phyloP scores from a whole-genome alignment of 75 land plant genomes.

The Pinus taeda region DNA sequence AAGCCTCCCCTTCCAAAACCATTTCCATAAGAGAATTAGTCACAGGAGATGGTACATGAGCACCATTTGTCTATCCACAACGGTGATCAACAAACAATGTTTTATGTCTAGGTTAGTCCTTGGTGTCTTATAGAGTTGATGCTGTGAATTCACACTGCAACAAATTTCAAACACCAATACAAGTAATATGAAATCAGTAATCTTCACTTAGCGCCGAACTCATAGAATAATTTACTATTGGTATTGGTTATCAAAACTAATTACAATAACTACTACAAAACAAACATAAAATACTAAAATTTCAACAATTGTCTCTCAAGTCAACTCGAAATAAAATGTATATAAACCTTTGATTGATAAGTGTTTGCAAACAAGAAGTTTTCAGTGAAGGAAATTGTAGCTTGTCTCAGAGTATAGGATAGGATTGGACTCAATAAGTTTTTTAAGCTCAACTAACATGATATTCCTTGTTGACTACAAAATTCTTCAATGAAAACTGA shows the following conservation, averaged over 20 bases:
- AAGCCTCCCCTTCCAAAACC: slow-evolving; percentile 56
- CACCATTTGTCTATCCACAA: slow-evolving; percentile 85
- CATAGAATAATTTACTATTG: no score
- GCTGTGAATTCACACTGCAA: slow-evolving; percentile 89
- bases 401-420: slow-evolving; percentile 65
- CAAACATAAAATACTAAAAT: background rate
- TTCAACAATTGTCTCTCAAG: background rate
- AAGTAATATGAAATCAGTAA: no score
- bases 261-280: background rate
- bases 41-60: slow-evolving; percentile 71
- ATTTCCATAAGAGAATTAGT: slow-evolving; percentile 55
- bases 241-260: no score
- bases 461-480: slow-evolving; percentile 57
- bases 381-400: slow-evolving; percentile 67
- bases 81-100: slow-evolving; percentile 69
- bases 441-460: slow-evolving; percentile 78
- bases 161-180: no score
- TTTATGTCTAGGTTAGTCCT: no score
- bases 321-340: background rate
- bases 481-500: no score
- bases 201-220: no score
- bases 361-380: slow-evolving; percentile 63
- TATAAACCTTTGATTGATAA: slow-evolving; percentile 76
- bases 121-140: slow-evolving; percentile 66
- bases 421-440: slow-evolving; percentile 76